These are phyloP conservation scores for Tolypocladium ophioglossoides DNA, from an alignment of 2,329 filamentous ascomycete genomes.

Conservation along the genomic window DNA sequence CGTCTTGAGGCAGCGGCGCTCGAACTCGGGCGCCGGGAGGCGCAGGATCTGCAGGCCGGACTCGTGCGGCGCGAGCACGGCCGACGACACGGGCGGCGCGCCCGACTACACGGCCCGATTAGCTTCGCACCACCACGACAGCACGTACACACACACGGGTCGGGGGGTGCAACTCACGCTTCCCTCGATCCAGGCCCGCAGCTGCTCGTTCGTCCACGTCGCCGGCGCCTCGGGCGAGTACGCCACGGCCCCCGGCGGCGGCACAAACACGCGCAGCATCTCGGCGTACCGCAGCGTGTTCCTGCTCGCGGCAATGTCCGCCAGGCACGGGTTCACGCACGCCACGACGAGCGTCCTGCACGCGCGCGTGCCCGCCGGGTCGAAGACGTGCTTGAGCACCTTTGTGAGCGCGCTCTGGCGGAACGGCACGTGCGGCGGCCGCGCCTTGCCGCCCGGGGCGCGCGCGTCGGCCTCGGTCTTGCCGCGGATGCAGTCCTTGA, in stretches of 20 bases:
- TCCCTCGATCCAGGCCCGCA: conserved; percentile 27
- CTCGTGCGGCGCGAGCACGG: conserved; percentile 27
- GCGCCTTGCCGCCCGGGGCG: conserved; percentile 14
- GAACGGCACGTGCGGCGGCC: conserved; percentile 26
- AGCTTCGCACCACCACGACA: too few relatives aligned
- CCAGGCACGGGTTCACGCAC: conserved; percentile 35
- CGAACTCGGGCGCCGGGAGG: conserved; percentile 27
- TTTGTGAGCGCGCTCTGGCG: conserved; percentile 35
- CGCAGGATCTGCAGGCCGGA: conserved; percentile 29
- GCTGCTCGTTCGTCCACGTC: conserved; percentile 27
- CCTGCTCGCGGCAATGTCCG: conserved; percentile 31
- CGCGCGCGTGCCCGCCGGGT: conserved; percentile 24
- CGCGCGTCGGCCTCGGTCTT: conserved; percentile 24
- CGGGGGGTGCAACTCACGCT: conserved; percentile 23
- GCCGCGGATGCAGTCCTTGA: conserved; percentile 42
- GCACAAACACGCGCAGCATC: conserved; percentile 29
- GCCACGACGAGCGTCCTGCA: conserved; percentile 35
- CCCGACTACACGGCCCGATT: conserved; percentile 21
- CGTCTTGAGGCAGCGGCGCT: conserved; percentile 28
- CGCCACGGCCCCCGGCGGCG: conserved; percentile 10
- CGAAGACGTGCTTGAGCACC: conserved; percentile 38
- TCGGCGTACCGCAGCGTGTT: conserved; percentile 40
- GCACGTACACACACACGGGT: neutral
- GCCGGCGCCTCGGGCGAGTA: conserved; percentile 19
- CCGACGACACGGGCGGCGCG: conserved; percentile 19